Conservation (phyloP, 1,139 yeast genomes). For the Yamadazyma diddensiae region DNA sequence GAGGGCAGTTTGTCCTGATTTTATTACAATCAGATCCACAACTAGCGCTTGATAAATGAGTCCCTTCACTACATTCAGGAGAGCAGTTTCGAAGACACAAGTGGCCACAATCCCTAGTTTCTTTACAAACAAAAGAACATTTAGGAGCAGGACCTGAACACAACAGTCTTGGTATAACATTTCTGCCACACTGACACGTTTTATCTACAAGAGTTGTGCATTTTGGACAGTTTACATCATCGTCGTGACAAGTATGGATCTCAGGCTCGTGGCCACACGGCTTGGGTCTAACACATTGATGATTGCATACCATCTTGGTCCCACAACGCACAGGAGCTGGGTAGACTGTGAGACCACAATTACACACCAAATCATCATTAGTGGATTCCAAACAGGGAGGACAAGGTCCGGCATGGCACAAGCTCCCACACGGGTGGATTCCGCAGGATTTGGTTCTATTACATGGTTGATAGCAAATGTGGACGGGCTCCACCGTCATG, state of each 20-base stretch:
- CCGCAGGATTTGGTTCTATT: slow-evolving; percentile 70
- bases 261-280: slow-evolving; percentile 76
- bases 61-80: slow-evolving; percentile 26
- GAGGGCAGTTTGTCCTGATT: slow-evolving; percentile 55
- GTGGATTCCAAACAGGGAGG: slow-evolving; percentile 82
- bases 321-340: slow-evolving; percentile 93
- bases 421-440: slow-evolving; percentile 64
- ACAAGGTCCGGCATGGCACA: slow-evolving; percentile 85
- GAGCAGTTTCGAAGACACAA: slow-evolving; percentile 62
- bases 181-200: slow-evolving; percentile 70
- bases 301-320: slow-evolving; percentile 63
- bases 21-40: slow-evolving; percentile 62
- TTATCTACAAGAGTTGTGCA: slow-evolving; percentile 69
- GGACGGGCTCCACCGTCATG: slow-evolving; percentile 69
- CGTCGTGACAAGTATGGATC: slow-evolving; percentile 74
- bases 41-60: slow-evolving; percentile 30
- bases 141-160: slow-evolving; percentile 70
- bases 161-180: slow-evolving; percentile 58
- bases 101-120: slow-evolving; percentile 65
- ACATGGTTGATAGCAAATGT: slow-evolving; percentile 73
- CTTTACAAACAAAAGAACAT: slow-evolving; percentile 69
- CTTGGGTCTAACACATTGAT: slow-evolving; percentile 61
- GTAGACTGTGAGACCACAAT: slow-evolving; percentile 79
- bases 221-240: slow-evolving; percentile 63
- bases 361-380: slow-evolving; percentile 75